Evolutionary conservation across 1,284 basidiomycete genomes (phyloP), one percentile per base, ranked within the genome.

Genomic region (Dichomitus squalens): DNA sequence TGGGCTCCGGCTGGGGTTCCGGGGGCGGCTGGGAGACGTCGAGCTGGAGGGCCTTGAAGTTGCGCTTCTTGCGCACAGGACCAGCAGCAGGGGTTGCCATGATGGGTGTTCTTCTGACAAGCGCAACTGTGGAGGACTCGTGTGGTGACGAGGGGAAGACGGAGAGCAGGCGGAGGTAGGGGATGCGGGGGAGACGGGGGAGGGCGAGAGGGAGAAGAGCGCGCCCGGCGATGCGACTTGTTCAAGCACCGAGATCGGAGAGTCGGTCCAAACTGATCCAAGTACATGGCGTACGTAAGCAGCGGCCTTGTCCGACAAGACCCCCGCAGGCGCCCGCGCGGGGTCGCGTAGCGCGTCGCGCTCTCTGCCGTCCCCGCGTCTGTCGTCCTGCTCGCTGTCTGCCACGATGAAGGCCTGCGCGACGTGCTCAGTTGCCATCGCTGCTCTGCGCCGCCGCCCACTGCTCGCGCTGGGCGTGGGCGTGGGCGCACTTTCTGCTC

Each of bases 11-110:
- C 4, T 79, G 72, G 2, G 78, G 72, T 34, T 74, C 67, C 12
- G 79, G 71, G 33, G 76, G 68, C 14, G 83, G 73, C 40, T 78
- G 72, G 48, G 77, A 63, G 49, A 85, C 83, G 66, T 86, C 77
- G 63, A 92, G 83, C 65, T 83, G 80, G 27, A 92, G 82, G 34
- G 80, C 81, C 73, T 91, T 91, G 79, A 90, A 90, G 73, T 92
- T 92, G 55, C 90, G 82, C 73, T 92, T 92, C 70, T 90, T 90
- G 66, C 89, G 84, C 52, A 90, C 77, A 44, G 85, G 68, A 46
- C 64, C 66, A n/a, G 64, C 64, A 25, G 68, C 57, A 39, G 52
- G 52, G 27, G 57, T 53, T 16, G 57, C 57, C 62, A 64, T 64
- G 35, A 33, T 51, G 47, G 14, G 27, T 27, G 21, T 25, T 38